Evolutionary conservation across 2,329 filamentous ascomycete genomes (phyloP).

Genomic region (Alternaria angustiovoidea): DNA sequence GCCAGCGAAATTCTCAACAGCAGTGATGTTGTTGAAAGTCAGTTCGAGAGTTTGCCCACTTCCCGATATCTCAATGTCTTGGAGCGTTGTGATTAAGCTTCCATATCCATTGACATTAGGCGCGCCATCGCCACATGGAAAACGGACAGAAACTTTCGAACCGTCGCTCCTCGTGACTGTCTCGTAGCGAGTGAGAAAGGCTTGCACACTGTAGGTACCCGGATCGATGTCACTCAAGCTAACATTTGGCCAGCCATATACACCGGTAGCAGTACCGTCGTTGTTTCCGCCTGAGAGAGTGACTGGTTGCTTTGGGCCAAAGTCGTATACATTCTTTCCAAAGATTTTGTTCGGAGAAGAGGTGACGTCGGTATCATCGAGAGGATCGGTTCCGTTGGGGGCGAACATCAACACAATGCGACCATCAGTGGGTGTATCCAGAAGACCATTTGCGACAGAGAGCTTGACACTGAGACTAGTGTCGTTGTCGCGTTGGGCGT

Average conservation of each 20-base stretch:
- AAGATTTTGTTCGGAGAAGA: slow-evolving; percentile 48
- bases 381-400: slow-evolving; percentile 45
- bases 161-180: slow-evolving; percentile 48
- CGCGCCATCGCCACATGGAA: slow-evolving; percentile 50
- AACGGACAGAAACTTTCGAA: slow-evolving; percentile 45
- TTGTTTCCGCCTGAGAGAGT: slow-evolving; percentile 41
- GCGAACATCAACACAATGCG: slow-evolving; percentile 46
- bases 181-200: slow-evolving; percentile 49
- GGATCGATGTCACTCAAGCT: slow-evolving; percentile 41
- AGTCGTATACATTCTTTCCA: slow-evolving; percentile 47
- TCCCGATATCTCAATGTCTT: slow-evolving; percentile 39
- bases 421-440: slow-evolving; percentile 41
- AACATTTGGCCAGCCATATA: slow-evolving; percentile 48
- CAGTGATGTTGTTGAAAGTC: slow-evolving; percentile 40
- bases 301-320: slow-evolving; percentile 27
- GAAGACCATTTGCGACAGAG: slow-evolving; percentile 37
- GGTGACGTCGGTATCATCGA: slow-evolving; percentile 49
- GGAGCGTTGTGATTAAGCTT: slow-evolving; percentile 35
- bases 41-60: slow-evolving; percentile 41
- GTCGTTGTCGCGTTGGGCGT: slow-evolving; percentile 4
- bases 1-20: slow-evolving; percentile 35
- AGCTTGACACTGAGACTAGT: slow-evolving; percentile 29
- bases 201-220: slow-evolving; percentile 47
- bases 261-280: slow-evolving; percentile 31
- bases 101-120: slow-evolving; percentile 42